Base-by-base conservation (phyloP, 1,284 basidiomycete genomes). In the Coriolopsis trogii region DNA sequence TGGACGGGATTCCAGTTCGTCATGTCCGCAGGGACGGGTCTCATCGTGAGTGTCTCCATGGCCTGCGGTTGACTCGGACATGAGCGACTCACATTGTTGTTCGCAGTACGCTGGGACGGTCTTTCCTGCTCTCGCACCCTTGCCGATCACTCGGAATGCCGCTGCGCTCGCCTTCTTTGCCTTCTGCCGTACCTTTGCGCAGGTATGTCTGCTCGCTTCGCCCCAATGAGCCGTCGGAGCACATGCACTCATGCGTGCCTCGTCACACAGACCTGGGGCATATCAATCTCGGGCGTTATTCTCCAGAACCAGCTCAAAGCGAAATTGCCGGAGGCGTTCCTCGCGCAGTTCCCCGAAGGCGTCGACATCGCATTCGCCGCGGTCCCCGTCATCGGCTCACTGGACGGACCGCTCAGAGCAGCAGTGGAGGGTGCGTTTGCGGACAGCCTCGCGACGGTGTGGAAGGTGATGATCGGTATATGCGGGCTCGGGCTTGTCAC, bases 251-350 rank as follows among this genome's bases (percentile, higher is more conserved):
- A 23, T 9, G 8, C 7, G 5, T 34, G 41, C 3, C 37, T 2
- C 23, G 20, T 23, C 9, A 2, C 29, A 74, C 16, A 36, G 70
- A 69, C 66, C 1, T 76, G 70, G 70, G 75, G 75, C 2, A 63
- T 75, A 44, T 63, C 73, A 3, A 70, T 75, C 50, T 65, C 68
- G 3, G 63, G 65, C 21, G 66, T 71, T 0, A 64, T 77, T n/a
- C 63, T 78, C 1, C 69, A 76, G 49, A 77, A 75, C 49, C 55
- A 70, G 55, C 69, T 76, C 6, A 60, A 61, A 46, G 58, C 53
- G 5, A 59, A 59, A 0, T 68, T 78, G 0, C 74, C 75, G 0
- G 21, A 54, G 1, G 63, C 50, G 1, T 74, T 77, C 49, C 34
- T 68, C 10, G 30, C 56, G 1, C 55, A 53, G 29, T 67, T 76